These are phyloP conservation scores for Vitis riparia DNA, from an alignment of 164 flowering plant genomes.

Conservation along the genomic window DNA sequence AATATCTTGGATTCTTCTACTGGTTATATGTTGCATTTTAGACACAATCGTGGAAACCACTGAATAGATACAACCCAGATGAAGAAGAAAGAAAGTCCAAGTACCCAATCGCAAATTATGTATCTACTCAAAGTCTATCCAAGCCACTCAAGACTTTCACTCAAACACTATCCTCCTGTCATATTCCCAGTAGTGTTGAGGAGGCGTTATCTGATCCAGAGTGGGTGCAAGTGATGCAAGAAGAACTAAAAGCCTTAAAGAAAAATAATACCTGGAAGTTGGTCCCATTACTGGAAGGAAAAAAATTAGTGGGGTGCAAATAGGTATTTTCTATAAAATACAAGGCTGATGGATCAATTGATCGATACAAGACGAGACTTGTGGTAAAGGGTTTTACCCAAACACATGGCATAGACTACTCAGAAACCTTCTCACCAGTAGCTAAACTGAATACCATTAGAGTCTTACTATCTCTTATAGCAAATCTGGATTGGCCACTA, in stretches of 20 bases:
- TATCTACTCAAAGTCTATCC: background rate
- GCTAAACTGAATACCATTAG: no score
- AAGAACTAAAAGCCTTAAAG: background rate
- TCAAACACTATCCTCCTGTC: background rate
- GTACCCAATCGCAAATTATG: conserved; percentile 1
- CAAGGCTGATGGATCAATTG: no score
- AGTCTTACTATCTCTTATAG: no score
- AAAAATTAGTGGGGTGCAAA: no score
- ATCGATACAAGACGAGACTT: no score
- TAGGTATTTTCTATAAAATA: no score
- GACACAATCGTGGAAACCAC: conserved; percentile 1
- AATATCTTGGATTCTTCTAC: background rate
- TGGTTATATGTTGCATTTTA: background rate
- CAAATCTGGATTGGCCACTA: no score
- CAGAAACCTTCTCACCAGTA: no score
- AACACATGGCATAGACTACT: no score
- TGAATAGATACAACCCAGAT: background rate
- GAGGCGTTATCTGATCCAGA: conserved; percentile 1
- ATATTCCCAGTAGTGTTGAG: background rate
- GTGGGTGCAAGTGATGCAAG: background rate
- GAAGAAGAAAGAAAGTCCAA: background rate
- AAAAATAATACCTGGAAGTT: no score
- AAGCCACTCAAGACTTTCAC: conserved; percentile 2
- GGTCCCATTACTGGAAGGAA: no score
- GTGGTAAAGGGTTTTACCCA: no score